Conservation (phyloP, 139 green algal genomes). For the Coelastrella sp. region DNA sequence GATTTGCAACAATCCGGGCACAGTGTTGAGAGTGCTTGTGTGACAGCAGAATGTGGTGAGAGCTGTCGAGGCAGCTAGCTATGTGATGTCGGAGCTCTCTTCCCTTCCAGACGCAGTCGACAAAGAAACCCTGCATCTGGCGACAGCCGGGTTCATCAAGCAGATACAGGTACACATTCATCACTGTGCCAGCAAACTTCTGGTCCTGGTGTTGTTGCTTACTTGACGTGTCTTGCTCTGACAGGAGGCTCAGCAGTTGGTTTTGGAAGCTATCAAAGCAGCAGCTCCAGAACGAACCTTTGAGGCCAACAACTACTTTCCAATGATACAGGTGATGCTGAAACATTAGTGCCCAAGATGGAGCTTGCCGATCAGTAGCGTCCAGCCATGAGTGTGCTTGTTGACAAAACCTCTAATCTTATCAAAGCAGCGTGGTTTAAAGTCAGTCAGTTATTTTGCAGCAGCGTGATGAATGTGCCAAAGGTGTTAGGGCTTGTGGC, state of each 20-base stretch:
- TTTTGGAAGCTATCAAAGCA: constrained; percentile 22
- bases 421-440: too few relatives aligned
- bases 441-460: too few relatives aligned
- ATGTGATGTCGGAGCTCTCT: constrained; percentile 28
- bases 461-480: too few relatives aligned
- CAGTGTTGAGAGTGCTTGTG: not conserved
- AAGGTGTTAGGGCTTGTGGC: too few relatives aligned
- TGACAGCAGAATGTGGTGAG: constrained; percentile 34
- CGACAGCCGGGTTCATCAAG: not conserved
- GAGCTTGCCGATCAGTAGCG: too few relatives aligned
- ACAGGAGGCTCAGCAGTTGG: constrained; percentile 38
- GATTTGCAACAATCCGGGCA: too few relatives aligned
- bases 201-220: not conserved
- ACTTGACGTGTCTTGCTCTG: not conserved
- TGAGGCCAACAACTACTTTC: constrained; percentile 46
- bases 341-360: not conserved
- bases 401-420: too few relatives aligned
- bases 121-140: not conserved
- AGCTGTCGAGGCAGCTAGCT: constrained; percentile 30
- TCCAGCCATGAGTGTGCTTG: too few relatives aligned
- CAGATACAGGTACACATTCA: constrained; percentile 27
- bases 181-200: not conserved
- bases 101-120: not conserved
- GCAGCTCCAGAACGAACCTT: constrained; percentile 37
- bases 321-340: constrained; percentile 33